These are phyloP conservation scores for Diplotaxis tenuifolia DNA, from an alignment of 345 rosid species.

Conservation along the genomic window DNA sequence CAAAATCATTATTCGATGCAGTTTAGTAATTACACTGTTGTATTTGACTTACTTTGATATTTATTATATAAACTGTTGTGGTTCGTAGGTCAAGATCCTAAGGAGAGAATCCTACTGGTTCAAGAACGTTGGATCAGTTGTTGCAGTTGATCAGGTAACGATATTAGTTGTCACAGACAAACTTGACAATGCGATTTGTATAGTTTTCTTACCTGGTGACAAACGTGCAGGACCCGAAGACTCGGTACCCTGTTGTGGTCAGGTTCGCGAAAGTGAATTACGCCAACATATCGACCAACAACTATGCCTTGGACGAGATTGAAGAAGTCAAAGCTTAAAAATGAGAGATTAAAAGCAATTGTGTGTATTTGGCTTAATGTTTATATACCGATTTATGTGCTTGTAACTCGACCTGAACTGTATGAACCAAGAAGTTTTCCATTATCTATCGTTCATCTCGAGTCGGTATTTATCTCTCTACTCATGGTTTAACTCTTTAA, in stretches of 20 bases:
- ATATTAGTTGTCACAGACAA: no score
- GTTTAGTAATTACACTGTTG: no score
- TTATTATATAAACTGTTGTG: not conserved
- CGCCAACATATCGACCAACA: constrained; percentile 92
- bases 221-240: constrained; percentile 62
- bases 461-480: no score
- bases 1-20: not conserved
- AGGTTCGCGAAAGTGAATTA: constrained; percentile 85
- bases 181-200: no score
- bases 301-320: constrained; percentile 89
- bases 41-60: not conserved
- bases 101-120: constrained; percentile 93
- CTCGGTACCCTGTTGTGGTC: constrained; percentile 88
- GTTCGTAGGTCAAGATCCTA: constrained; percentile 70
- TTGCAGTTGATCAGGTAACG: constrained; percentile 94
- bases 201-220: not conserved
- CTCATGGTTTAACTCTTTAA: no score
- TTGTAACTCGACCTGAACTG: constrained; percentile 29
- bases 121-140: constrained; percentile 77
- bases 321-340: constrained; percentile 51
- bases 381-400: not conserved
- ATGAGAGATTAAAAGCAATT: constrained; percentile 25
- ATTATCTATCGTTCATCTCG: constrained; percentile 22
- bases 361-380: constrained; percentile 7
- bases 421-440: constrained; percentile 22